A percentile compares a stretch with the other conserved stretches of the same genome.
Conservation (phyloP, 2,329 filamentous ascomycete species). For the Plenodomus lindquistii region DNA sequence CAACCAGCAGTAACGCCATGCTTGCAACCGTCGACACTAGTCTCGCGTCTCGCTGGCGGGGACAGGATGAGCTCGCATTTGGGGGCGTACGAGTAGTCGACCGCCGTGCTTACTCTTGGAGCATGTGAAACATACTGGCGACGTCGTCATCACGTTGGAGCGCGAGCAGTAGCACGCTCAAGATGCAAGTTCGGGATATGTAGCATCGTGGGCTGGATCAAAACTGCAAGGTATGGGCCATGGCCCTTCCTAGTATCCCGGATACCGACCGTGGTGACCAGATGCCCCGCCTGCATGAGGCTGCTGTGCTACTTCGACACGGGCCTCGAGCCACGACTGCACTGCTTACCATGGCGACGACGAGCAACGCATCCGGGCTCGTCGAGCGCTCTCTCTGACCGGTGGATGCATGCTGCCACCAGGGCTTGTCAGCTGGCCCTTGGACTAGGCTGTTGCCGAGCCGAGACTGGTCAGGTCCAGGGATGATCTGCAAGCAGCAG, state of each 20-base stretch:
- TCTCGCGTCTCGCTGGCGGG: constrained; percentile 13
- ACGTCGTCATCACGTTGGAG: constrained; percentile 14
- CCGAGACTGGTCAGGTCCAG: constrained; percentile 10
- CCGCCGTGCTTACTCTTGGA: constrained; percentile 17
- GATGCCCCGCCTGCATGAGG: constrained; percentile 14
- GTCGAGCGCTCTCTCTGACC: constrained; percentile 17
- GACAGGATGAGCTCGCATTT: constrained; percentile 8
- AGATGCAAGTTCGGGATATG: constrained; percentile 1
- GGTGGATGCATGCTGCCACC: constrained; percentile 3
- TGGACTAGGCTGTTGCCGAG: constrained; percentile 12
- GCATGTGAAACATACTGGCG: constrained; percentile 37
- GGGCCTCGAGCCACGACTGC: constrained; percentile 17
- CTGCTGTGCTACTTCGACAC: constrained; percentile 1
- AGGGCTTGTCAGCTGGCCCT: constrained; percentile 3
- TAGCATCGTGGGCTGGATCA: constrained; percentile 7
- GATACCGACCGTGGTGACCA: constrained; percentile 15
- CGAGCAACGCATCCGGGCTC: constrained; percentile 10
- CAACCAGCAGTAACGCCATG: constrained; percentile 14
- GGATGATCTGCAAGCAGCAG: constrained; percentile 21
- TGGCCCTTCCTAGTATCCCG: constrained; percentile 14
- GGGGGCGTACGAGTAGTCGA: constrained; percentile 10
- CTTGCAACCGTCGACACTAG: constrained; percentile 22
- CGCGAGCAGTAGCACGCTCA: constrained; percentile 18
- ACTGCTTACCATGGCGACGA: constrained; percentile 1
- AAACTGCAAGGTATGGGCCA: constrained; percentile 17